Base-by-base conservation (phyloP, 164 flowering plant species). In the Akebia trifoliata region DNA sequence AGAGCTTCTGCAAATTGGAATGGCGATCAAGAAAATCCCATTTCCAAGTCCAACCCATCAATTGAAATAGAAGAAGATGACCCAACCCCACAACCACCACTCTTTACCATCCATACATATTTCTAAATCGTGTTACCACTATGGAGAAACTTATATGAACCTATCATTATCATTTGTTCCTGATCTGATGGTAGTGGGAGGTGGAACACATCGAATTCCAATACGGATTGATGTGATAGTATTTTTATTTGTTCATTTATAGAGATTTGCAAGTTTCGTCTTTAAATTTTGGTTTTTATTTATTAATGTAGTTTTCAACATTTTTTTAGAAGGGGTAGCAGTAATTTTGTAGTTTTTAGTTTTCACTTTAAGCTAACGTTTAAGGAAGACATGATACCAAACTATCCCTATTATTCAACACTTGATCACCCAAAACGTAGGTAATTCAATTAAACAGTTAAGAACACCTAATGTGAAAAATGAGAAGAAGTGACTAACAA, bases 341-440 rank as follows among this genome's bases (percentile, higher is more conserved):
- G 50, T 39, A 59, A 59, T 25, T 55, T 52, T 65, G 42, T 48
- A 21, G 52, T 56, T 64, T 49, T 50, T 62, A 40, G 52, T 57
- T 66, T 51, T 60, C 62, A 69, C 83, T 81, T 76, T 0, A 71
- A 62, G 74, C 69, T 56, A n/a, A 81, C 71, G 78, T 29, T 53
- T 53, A 29, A 40, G 47, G 59, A 46, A 25, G 80, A 76, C 82
- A 43, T 53, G 47, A 30, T 30, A 76, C 84, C 82, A 45, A 74
- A 72, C 63, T 35, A 45, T n/a, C n/a, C n/a, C n/a, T n/a, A n/a
- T n/a, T n/a, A n/a, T n/a, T n/a, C n/a, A n/a, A n/a, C n/a, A n/a
- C n/a, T n/a, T n/a, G n/a, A n/a, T n/a, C n/a, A n/a, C n/a, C n/a
- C n/a, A n/a, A n/a, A n/a, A n/a, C n/a, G n/a, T n/a, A n/a, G n/a